Evolutionary conservation across 2,329 filamentous ascomycete species (phyloP).

Genomic region (Cephalotrichum gorgonifer): DNA sequence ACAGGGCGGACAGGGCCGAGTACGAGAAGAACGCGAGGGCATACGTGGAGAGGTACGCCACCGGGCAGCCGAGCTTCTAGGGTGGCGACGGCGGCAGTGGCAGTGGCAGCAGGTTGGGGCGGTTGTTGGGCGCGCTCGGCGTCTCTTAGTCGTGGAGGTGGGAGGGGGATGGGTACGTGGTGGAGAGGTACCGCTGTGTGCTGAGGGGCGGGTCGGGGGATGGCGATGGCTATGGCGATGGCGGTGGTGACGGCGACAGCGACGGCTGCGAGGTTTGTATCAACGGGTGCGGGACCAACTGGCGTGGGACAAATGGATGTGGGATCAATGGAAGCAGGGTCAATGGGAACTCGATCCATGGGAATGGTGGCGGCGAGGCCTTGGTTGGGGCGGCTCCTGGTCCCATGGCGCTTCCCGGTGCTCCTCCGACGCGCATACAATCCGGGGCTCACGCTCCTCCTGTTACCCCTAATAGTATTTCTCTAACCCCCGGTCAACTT

Average conservation of each 20-base stretch:
- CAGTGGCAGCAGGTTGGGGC: background rate
- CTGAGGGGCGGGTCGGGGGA: background rate
- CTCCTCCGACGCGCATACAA: too few species aligned
- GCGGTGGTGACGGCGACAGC: background rate
- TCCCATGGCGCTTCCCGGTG: too few species aligned
- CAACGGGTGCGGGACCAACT: too few species aligned
- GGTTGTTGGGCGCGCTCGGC: too few species aligned
- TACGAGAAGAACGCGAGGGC: slow-evolving; percentile 67
- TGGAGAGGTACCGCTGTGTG: background rate
- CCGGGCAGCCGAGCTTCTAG: slow-evolving; percentile 11
- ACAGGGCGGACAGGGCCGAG: slow-evolving; percentile 51
- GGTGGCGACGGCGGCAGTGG: background rate
- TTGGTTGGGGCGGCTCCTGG: too few species aligned
- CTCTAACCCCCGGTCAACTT: too few species aligned
- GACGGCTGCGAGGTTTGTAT: background rate
- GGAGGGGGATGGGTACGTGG: background rate
- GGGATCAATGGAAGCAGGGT: too few species aligned
- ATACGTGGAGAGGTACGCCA: slow-evolving; percentile 69
- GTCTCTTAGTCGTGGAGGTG: background rate
- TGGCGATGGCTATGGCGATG: background rate
- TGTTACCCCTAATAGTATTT: too few species aligned
- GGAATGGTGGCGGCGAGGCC: too few species aligned
- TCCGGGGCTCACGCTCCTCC: too few species aligned
- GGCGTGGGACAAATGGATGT: too few species aligned
- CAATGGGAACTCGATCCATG: too few species aligned